Evolutionary conservation across 164 flowering plant species (phyloP).

Genomic region (Liriodendron chinense): DNA sequence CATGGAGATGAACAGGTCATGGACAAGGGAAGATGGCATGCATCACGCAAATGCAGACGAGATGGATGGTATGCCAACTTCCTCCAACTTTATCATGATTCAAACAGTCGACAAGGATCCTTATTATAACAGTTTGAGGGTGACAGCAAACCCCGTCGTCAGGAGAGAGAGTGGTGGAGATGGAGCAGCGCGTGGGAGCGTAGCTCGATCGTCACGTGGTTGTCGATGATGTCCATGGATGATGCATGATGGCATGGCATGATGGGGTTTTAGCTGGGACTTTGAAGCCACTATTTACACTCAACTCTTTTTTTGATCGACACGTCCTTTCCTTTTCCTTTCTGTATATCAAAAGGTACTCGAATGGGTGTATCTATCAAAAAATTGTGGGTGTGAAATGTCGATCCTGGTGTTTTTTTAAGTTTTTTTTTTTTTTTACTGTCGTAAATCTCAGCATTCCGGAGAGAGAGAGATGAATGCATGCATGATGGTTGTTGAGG

Average conservation of each 20-base stretch:
- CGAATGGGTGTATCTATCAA: too few relatives aligned
- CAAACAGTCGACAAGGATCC: constrained; percentile 33
- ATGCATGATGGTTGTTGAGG: constrained; percentile 66
- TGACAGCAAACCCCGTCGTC: constrained; percentile 43
- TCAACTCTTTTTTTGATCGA: too few relatives aligned
- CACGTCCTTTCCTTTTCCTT: too few relatives aligned
- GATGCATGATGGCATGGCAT: neutral
- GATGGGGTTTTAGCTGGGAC: neutral
- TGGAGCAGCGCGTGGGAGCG: neutral
- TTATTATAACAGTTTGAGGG: constrained; percentile 36
- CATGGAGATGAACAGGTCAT: constrained; percentile 36
- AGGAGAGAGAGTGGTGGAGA: neutral
- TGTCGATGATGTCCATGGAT: neutral
- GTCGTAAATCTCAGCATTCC: too few relatives aligned
- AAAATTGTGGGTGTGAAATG: too few relatives aligned
- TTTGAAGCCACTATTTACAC: too few relatives aligned
- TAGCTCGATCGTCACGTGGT: neutral
- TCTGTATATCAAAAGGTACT: too few relatives aligned
- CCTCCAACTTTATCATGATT: constrained; percentile 29
- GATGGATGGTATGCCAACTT: constrained; percentile 21
- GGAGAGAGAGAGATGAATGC: too few relatives aligned
- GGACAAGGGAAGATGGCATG: constrained; percentile 20
- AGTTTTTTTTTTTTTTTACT: too few relatives aligned
- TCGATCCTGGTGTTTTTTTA: too few relatives aligned
- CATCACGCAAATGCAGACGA: constrained; percentile 18